phyloP scores from a whole-genome alignment of 345 rosid species.

The Alliaria petiolata region DNA sequence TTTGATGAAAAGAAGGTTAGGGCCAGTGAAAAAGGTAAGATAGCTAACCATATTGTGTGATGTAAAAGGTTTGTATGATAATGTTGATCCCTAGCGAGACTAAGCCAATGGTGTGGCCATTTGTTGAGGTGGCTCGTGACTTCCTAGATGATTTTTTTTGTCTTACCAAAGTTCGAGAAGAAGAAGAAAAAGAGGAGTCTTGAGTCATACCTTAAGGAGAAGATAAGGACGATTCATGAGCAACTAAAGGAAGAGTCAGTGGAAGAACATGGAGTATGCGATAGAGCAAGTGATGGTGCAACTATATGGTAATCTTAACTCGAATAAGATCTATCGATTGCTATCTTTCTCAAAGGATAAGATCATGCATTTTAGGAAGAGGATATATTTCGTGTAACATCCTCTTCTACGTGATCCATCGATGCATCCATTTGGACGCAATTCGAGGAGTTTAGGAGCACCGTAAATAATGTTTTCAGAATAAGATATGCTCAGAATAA shows the following conservation, averaged over 20 bases:
- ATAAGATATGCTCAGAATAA: not conserved
- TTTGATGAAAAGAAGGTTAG: too few species aligned
- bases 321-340: not conserved
- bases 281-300: conserved; percentile 24
- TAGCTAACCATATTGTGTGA: too few species aligned
- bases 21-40: too few species aligned
- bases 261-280: not conserved
- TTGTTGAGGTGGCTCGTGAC: too few species aligned
- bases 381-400: not conserved
- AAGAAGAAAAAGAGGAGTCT: too few species aligned
- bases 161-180: too few species aligned
- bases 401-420: not conserved
- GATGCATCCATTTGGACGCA: not conserved
- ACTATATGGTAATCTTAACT: not conserved
- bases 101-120: too few species aligned
- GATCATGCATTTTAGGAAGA: not conserved
- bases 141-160: too few species aligned
- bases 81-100: too few species aligned
- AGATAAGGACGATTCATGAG: too few species aligned
- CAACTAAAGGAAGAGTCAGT: not conserved
- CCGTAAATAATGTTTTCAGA: not conserved
- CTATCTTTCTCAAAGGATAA: not conserved
- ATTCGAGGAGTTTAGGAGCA: not conserved
- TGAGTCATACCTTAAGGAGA: too few species aligned
- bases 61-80: too few species aligned